phyloP scores from a whole-genome alignment of 1,284 basidiomycete species.

The Austroboletus sp. region DNA sequence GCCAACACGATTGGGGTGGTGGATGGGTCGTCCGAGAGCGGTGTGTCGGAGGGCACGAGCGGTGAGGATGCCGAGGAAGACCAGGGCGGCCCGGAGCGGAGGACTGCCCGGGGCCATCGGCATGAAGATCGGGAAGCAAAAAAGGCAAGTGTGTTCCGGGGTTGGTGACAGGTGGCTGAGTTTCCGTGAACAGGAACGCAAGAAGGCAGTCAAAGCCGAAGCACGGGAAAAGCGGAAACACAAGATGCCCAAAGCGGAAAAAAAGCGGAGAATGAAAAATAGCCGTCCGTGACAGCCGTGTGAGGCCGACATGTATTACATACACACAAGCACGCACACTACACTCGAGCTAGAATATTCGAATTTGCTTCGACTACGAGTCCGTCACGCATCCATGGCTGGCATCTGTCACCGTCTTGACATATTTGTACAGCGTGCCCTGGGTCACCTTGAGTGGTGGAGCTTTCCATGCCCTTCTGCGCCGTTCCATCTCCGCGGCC shows the following conservation, averaged over 20 bases:
- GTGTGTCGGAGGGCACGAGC: slow-evolving; percentile 18
- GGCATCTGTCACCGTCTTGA: slow-evolving; percentile 79
- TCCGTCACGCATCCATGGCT: slow-evolving; percentile 86
- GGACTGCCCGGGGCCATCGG: slow-evolving; percentile 71
- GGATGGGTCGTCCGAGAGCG: slow-evolving; percentile 24
- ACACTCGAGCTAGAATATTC: background rate
- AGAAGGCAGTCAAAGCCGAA: slow-evolving; percentile 82
- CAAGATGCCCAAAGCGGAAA: slow-evolving; percentile 92
- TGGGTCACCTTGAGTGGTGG: slow-evolving; percentile 79
- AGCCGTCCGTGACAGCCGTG: slow-evolving; percentile 29
- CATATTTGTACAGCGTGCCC: slow-evolving; percentile 86
- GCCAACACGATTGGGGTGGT: slow-evolving; percentile 77
- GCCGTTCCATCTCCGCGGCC: slow-evolving; percentile 62
- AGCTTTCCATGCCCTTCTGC: slow-evolving; percentile 67
- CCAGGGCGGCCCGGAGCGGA: slow-evolving; percentile 33
- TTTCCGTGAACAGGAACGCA: slow-evolving; percentile 61
- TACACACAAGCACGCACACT: background rate
- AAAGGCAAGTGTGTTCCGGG: slow-evolving; percentile 51
- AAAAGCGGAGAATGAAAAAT: slow-evolving; percentile 76
- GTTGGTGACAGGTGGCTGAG: slow-evolving; percentile 9
- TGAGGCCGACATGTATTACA: slow-evolving; percentile 9
- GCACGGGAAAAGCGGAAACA: slow-evolving; percentile 80
- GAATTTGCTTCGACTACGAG: slow-evolving; percentile 38
- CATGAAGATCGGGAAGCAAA: slow-evolving; percentile 89
- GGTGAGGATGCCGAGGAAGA: slow-evolving; percentile 28